Percentiles rank a stretch among this genome's conserved stretches.
phyloP scores from a whole-genome alignment of 768 basidiomycete species.

The Daedaleopsis sinensis region DNA sequence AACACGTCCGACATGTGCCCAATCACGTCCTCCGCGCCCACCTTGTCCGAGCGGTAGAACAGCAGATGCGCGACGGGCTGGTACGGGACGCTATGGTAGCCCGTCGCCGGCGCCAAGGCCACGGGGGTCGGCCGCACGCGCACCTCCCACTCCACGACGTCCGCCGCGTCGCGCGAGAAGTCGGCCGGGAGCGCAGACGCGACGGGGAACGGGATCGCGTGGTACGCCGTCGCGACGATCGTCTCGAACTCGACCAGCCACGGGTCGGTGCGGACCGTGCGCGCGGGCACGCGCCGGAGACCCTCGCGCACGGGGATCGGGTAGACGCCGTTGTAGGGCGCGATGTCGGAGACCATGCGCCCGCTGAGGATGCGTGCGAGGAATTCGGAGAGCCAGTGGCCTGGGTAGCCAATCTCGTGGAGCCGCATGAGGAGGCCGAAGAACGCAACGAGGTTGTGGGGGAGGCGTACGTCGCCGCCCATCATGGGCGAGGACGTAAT shows the following conservation, averaged over 20 bases:
- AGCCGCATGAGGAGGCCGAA: conserved; percentile 36
- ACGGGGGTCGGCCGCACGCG: background rate
- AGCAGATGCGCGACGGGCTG: conserved; percentile 9
- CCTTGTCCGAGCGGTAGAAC: conserved; percentile 7
- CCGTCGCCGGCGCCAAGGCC: background rate
- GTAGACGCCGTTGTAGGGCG: conserved; percentile 28
- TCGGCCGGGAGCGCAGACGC: conserved; percentile 7
- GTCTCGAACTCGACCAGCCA: conserved; percentile 29
- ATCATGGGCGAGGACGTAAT: conserved; percentile 22
- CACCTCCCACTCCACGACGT: conserved; percentile 11
- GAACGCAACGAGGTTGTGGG: conserved; percentile 40
- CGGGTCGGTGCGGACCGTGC: conserved; percentile 26
- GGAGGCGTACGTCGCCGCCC: conserved; percentile 31
- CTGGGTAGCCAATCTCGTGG: conserved; percentile 38
- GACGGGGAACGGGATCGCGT: conserved; percentile 26
- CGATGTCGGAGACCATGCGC: conserved; percentile 29
- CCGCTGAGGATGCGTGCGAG: conserved; percentile 31
- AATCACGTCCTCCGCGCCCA: background rate
- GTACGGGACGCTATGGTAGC: conserved; percentile 6
- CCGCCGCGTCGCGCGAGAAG: conserved; percentile 18
- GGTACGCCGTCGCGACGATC: conserved; percentile 23
- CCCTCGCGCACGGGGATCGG: conserved; percentile 31
- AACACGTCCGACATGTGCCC: conserved; percentile 2
- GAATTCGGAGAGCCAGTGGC: conserved; percentile 41
- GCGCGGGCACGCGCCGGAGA: conserved; percentile 16